Evolutionary conservation across 2,329 filamentous ascomycete genomes (phyloP).

Genomic region (Xylariaceae sp.): DNA sequence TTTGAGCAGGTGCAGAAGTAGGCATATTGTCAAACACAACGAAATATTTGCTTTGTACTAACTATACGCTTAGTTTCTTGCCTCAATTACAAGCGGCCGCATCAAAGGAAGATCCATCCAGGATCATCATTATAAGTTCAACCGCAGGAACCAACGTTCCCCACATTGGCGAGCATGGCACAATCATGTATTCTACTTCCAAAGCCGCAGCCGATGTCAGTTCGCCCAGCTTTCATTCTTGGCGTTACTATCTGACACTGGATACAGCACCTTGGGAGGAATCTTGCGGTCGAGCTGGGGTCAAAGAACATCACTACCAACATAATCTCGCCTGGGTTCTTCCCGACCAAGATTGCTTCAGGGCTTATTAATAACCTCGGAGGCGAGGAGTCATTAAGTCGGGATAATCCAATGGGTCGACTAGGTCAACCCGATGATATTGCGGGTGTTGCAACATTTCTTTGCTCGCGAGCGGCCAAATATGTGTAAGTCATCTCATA

Average conservation of each 20-base stretch:
- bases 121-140: background rate
- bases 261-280: background rate
- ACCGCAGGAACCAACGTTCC: background rate
- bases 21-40: background rate
- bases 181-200: slow-evolving; percentile 1
- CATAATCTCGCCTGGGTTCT: background rate
- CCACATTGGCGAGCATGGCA: background rate
- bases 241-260: background rate
- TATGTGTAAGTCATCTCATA: background rate
- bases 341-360: background rate
- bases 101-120: background rate
- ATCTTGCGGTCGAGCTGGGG: background rate
- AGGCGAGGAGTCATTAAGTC: background rate
- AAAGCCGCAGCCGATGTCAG: background rate
- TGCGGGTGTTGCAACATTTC: background rate
- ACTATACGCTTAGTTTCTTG: background rate
- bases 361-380: background rate
- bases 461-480: background rate
- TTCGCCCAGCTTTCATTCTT: background rate
- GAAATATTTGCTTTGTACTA: background rate
- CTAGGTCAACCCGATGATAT: background rate
- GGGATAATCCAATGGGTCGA: background rate
- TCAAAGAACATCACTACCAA: background rate
- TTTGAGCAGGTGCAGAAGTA: background rate
- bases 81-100: background rate